Evolutionary conservation across 2,329 filamentous ascomycete genomes (phyloP), one percentile per base, ranked within the genome.

Genomic region (Exophiala xenobiotica): DNA sequence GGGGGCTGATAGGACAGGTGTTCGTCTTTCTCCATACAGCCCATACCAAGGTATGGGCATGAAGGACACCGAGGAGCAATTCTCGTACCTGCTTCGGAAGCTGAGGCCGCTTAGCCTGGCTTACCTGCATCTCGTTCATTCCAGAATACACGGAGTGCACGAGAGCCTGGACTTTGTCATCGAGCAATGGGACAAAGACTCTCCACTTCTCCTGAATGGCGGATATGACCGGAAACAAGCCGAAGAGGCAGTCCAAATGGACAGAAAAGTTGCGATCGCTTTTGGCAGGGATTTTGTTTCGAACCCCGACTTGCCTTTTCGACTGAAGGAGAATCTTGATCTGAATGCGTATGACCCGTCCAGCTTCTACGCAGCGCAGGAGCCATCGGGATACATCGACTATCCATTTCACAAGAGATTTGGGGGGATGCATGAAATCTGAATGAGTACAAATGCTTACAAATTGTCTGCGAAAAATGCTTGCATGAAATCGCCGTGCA

Each of bases 1-100:
- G 5, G 49, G 49, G 6, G 63, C 73, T 14, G 68, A 75, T 2
- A 75, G 72, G 33, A 22, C 75, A 22, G 66, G 70, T 2, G 73
- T 78, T 37, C 69, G 76, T 2, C 63, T 78, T 6, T 69, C 70
- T 1, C 76, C 75, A 0, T 77, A 77, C 53, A 76, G 77, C 2
- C 59, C 78, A 2, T 81, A 76, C 60, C 42, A 49, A 6, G 71
- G 73, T 56, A 70, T 85, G 80, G 67, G 69, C 35, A 83, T 83
- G 78, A 56, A 66, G 0, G 73, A 85, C 27, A 80, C 81, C 0
- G 61, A 79, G 7, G 77, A 81, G 0, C 81, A 85, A 50, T 86
- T 85, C 60, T 68, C 68, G 0, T 70, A 85, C 59, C 62, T 83
- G 5, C 70, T 81, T 39, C 61, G 67, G 23, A 71, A 74, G 19